These are phyloP conservation scores for Metarhizium humberi DNA, from an alignment of 2,329 filamentous ascomycete genomes.

Conservation along the genomic window DNA sequence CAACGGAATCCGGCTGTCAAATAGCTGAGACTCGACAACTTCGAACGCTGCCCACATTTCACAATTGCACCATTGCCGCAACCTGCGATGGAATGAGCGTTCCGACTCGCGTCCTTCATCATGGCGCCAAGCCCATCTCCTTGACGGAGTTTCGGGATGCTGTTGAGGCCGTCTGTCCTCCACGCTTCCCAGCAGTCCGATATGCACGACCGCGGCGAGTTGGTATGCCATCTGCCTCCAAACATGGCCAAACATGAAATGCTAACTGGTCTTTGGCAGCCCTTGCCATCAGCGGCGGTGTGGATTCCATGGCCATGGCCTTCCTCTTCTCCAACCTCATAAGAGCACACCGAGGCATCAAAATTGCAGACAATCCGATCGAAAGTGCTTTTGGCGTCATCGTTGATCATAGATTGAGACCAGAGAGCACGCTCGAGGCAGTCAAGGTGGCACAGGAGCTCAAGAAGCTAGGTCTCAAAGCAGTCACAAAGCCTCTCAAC, in stretches of 20 bases:
- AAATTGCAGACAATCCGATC: constrained; percentile 36
- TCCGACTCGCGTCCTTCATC: constrained; percentile 24
- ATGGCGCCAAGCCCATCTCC: constrained; percentile 27
- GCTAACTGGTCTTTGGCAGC: constrained; percentile 30
- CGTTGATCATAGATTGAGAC: constrained; percentile 49
- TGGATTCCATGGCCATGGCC: constrained; percentile 96
- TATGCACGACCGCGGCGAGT: constrained; percentile 27
- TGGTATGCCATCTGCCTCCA: constrained; percentile 23
- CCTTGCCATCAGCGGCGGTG: constrained; percentile 82
- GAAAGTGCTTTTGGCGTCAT: constrained; percentile 35
- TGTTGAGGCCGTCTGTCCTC: constrained; percentile 37
- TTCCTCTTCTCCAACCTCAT: constrained; percentile 52
- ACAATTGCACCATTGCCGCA: not conserved
- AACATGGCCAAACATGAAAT: not conserved
- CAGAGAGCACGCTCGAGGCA: constrained; percentile 44
- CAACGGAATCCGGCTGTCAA: not conserved
- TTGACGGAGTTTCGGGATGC: constrained; percentile 34
- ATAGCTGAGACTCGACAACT: not conserved
- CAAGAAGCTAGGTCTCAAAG: constrained; percentile 25
- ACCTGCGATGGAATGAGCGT: constrained; percentile 25
- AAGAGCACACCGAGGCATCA: constrained; percentile 21
- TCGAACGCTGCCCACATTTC: not conserved
- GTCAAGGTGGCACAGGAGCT: constrained; percentile 31
- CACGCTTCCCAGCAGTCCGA: constrained; percentile 36
- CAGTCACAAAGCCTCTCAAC: constrained; percentile 18